Evolutionary conservation across 805 yeast species (phyloP), one percentile per base, ranked within the genome.

Genomic region (Grigorovia humatica): DNA sequence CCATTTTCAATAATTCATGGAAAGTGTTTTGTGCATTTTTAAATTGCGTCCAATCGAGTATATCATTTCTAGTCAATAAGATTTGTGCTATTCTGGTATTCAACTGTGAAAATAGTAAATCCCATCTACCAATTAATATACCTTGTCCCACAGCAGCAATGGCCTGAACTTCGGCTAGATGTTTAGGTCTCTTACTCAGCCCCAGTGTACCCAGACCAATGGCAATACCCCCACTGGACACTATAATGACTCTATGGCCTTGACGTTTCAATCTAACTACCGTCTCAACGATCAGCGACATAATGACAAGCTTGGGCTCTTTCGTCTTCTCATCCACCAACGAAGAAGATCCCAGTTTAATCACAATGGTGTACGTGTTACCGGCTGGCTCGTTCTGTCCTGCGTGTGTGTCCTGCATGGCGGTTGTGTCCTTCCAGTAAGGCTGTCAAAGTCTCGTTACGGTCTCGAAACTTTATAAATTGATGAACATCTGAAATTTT

Each of bases 91-190:
- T 86, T 17, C 88, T 82, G 68, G 89, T 96, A 59, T 82, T 78
- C 62, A 89, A 74, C 61, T 86, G 91, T n/a, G 85, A 71, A 67
- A 93, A 93, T 58, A 93, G 69, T 55, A 81, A 81, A 65, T 93
- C 99, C 88, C 96, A 93, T 45, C 91, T 75, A 1, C 95, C 90
- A 57, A 93, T 90, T 41, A 93, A 73, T 54, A 89, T 77, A 38
- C 96, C 95, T 68, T 93, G 99, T 1, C 99, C 99, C 35, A 93
- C 83, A 1, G 97, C 95, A 0, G 99, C 97, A 47, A 91, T 72
- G 0, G 97, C 98, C 70, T 93, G 99, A 2, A 85, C 85, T 29
- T 83, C 82, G 0, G 96, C 77, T 50, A 91, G 70, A 52, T 79
- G 78, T 55, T 81, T 83, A 4, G 99, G 98, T 54, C 90, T 82